A percentile compares a stretch with the other conserved stretches of the same genome.
Evolutionary conservation across 805 yeast genomes (phyloP).

Genomic region (Yarrowia sp.): DNA sequence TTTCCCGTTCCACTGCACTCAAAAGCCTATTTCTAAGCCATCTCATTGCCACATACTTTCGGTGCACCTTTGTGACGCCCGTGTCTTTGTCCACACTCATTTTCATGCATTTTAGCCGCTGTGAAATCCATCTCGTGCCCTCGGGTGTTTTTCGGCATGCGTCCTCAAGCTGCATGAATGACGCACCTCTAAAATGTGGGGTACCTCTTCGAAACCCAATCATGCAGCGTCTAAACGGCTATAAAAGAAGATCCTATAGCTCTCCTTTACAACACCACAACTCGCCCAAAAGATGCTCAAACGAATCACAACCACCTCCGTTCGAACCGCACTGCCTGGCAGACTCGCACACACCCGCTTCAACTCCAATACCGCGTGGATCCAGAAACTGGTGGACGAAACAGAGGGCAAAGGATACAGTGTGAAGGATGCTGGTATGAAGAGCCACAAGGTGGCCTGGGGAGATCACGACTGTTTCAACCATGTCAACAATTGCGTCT

Average conservation of each 20-base stretch:
- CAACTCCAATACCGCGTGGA: conserved; percentile 31
- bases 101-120: background rate
- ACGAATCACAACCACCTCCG: background rate
- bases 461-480: conserved; percentile 37
- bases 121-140: background rate
- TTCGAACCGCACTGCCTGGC: no score
- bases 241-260: background rate
- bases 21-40: background rate
- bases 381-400: conserved; percentile 31
- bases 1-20: no score
- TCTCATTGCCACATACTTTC: no score
- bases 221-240: background rate
- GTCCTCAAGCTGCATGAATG: no score
- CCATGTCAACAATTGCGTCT: conserved; percentile 39
- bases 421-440: conserved; percentile 30
- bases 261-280: background rate
- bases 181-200: background rate
- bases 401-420: conserved; percentile 34
- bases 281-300: background rate
- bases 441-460: conserved; percentile 34
- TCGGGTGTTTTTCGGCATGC: conserved; percentile 5
- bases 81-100: no score
- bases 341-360: background rate
- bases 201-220: conserved; percentile 6
- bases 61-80: no score